Evolutionary conservation across 805 yeast genomes (phyloP), one percentile per base, ranked within the genome.

Genomic region (Starmerella powellii): DNA sequence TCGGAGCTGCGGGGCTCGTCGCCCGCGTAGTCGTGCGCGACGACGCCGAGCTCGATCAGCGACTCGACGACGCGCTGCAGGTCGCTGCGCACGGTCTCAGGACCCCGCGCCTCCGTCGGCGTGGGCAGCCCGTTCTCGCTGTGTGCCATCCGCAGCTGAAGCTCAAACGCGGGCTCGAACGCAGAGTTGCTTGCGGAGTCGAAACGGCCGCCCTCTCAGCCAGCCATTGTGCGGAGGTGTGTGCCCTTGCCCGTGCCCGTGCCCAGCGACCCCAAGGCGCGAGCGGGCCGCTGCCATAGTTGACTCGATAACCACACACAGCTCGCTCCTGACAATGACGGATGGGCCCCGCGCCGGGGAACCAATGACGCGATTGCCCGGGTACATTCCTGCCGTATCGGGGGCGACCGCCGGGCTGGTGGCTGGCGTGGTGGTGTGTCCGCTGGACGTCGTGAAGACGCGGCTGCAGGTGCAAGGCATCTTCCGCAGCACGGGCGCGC

Each of bases 321-420:
- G 31, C 6, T n/a, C 31, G 17, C 26, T 6, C 15, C 15, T 29
- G 15, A 13, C 31, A 29, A 13, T 15, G 31, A 29, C 36, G 28
- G 36, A 27, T 27, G 21, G 21, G 10, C 35, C 18, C 21, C 35
- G 21, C 10, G 35, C 30, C 15, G 15, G 15, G 26, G 26, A 27
- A 27, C 15, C 30, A 13, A 27, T 5, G 16, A 20, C 24, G 6
- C 40, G 17, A 1, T 20, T 32, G 8, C 44, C 41, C 21, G 48
- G 45, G n/a, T 40, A 36, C 32, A 37, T 85, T 28, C 76, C 81
- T 12, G 91, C 97, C 6, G 53, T 81, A 0, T 73, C 94, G 1
- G 98, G 98, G 0, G 96, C 96, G 1, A 61, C 85, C n/a, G 84
- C 96, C 1, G 98, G 98, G 1, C 80, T 91, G 51, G 56, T 83